phyloP scores from a whole-genome alignment of 768 basidiomycete genomes.

The Rhodotorula graminis region DNA sequence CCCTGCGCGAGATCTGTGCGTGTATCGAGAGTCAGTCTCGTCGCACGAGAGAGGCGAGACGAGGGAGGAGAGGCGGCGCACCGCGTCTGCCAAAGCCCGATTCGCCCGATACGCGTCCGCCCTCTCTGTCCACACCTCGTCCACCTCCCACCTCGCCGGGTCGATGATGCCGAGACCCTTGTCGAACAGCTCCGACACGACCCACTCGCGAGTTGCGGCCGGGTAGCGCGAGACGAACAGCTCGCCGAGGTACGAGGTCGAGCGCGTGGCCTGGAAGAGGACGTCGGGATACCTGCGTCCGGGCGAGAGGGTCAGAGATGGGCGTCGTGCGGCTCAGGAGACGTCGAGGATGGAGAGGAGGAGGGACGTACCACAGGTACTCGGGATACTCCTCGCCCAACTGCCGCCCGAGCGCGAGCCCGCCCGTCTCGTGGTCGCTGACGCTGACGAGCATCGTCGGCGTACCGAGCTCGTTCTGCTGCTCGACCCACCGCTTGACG shows the following conservation, averaged over 20 bases:
- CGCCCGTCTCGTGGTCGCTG: conserved; percentile 44
- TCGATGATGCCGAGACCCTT: conserved; percentile 41
- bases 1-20: conserved; percentile 36
- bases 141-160: conserved; percentile 32
- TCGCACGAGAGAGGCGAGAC: background rate
- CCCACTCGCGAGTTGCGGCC: conserved; percentile 23
- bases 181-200: conserved; percentile 31
- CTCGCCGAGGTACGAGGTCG: conserved; percentile 35
- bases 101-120: conserved; percentile 27
- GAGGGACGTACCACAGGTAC: conserved; percentile 28
- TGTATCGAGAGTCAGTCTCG: too few relatives aligned
- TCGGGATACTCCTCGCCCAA: conserved; percentile 38
- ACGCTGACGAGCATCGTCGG: conserved; percentile 42
- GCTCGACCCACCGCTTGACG: conserved; percentile 37
- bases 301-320: background rate
- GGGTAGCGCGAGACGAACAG: conserved; percentile 22
- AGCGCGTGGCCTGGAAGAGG: conserved; percentile 39
- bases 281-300: conserved; percentile 40
- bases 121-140: conserved; percentile 12
- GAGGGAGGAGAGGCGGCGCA: background rate
- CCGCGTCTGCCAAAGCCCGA: conserved; percentile 33
- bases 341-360: background rate
- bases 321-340: too few relatives aligned
- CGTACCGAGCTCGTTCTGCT: conserved; percentile 31
- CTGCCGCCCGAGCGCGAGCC: conserved; percentile 40